Evolutionary conservation across 352 stramenopile species (phyloP).

Genomic region (Pythium dissotocum): DNA sequence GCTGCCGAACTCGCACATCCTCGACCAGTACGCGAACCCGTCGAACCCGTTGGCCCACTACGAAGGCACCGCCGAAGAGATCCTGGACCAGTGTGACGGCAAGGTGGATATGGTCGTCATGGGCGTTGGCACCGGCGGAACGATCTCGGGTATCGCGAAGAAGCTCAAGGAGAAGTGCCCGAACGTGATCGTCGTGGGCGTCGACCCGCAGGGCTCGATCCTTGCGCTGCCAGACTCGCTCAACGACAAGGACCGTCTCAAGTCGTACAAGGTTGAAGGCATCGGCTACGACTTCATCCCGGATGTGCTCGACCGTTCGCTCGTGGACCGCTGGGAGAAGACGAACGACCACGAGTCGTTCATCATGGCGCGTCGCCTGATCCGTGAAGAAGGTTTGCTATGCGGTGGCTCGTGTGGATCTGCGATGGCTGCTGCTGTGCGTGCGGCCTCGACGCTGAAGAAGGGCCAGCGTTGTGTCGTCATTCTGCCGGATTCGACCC

Average conservation of each 20-base stretch:
- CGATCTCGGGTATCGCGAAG: constrained; percentile 91
- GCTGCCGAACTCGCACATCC: constrained; percentile 95
- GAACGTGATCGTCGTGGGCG: constrained; percentile 81
- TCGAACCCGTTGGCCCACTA: constrained; percentile 96
- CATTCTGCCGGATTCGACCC: constrained; percentile 93
- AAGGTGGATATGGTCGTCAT: constrained; percentile 96
- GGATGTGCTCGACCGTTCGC: constrained; percentile 91
- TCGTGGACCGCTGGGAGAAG: constrained; percentile 96
- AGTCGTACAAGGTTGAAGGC: constrained; percentile 94
- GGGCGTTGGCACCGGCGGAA: constrained; percentile 94
- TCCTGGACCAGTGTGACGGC: constrained; percentile 89
- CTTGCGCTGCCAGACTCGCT: constrained; percentile 91
- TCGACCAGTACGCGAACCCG: constrained; percentile 96
- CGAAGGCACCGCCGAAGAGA: constrained; percentile 95
- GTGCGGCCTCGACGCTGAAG: constrained; percentile 84
- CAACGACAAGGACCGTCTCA: constrained; percentile 92
- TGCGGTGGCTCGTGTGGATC: constrained; percentile 94
- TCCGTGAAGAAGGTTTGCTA: constrained; percentile 94
- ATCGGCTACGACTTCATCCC: constrained; percentile 98
- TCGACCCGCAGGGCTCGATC: constrained; percentile 92
- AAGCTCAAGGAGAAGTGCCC: constrained; percentile 95
- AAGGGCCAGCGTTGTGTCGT: constrained; percentile 93
- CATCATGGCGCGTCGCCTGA: constrained; percentile 91
- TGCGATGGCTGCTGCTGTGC: constrained; percentile 82
- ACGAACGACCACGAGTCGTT: constrained; percentile 93